phyloP scores from a whole-genome alignment of 2,329 filamentous ascomycete species.

The Xylaria sp. region DNA sequence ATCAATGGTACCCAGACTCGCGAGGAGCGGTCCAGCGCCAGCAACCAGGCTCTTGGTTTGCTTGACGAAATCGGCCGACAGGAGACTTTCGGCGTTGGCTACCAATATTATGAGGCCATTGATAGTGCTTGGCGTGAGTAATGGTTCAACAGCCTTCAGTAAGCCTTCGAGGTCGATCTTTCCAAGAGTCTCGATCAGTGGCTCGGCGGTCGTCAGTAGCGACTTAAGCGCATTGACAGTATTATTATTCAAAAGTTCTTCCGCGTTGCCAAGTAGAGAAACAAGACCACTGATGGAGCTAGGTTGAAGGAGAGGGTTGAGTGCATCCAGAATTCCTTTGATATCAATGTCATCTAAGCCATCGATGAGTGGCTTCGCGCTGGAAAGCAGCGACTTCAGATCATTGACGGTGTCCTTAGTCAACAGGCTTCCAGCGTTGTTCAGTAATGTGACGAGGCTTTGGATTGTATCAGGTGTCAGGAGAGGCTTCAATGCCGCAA shows the following conservation, averaged over 20 bases:
- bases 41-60: slow-evolving; percentile 41
- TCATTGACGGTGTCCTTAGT: slow-evolving; percentile 35
- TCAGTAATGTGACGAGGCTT: slow-evolving; percentile 32
- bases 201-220: slow-evolving; percentile 46
- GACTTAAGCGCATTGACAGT: slow-evolving; percentile 45
- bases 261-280: slow-evolving; percentile 47
- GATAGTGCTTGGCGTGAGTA: slow-evolving; percentile 48
- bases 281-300: slow-evolving; percentile 47
- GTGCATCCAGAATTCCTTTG: slow-evolving; percentile 48
- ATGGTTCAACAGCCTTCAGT: slow-evolving; percentile 48
- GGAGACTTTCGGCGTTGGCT: slow-evolving; percentile 51
- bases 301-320: slow-evolving; percentile 51
- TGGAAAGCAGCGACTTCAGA: slow-evolving; percentile 32
- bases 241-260: slow-evolving; percentile 44
- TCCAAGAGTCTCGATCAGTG: slow-evolving; percentile 48
- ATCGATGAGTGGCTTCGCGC: slow-evolving; percentile 31
- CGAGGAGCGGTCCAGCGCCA: slow-evolving; percentile 47
- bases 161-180: slow-evolving; percentile 51
- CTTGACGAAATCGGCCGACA: slow-evolving; percentile 47
- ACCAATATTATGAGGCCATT: slow-evolving; percentile 44
- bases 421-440: slow-evolving; percentile 34
- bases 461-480: slow-evolving; percentile 35
- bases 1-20: slow-evolving; percentile 49
- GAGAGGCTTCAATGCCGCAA: slow-evolving; percentile 51
- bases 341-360: slow-evolving; percentile 40